A percentile compares a stretch with the other conserved stretches of the same genome.
phyloP scores from a whole-genome alignment of 352 stramenopile species.

The Thraustochytrium striatum region DNA sequence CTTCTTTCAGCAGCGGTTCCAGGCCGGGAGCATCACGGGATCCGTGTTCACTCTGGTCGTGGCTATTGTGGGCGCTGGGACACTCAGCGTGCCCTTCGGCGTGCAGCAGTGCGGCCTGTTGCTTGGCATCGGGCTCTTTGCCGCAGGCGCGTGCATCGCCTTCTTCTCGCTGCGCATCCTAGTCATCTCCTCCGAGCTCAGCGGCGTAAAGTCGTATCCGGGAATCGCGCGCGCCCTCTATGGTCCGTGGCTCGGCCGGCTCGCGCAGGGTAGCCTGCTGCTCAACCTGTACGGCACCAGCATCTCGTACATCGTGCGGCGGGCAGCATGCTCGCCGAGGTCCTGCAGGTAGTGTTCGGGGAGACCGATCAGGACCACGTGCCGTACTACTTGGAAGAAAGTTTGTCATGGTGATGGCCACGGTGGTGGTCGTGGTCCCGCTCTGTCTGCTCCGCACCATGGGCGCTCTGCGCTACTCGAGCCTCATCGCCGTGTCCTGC shows the following conservation, averaged over 20 bases:
- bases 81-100: conserved; percentile 71
- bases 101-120: conserved; percentile 69
- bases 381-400: neutral
- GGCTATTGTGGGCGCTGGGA: conserved; percentile 71
- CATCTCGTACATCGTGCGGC: conserved; percentile 73
- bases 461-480: conserved; percentile 74
- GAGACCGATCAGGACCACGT: conserved; percentile 18
- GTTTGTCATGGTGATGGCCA: conserved; percentile 33
- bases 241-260: conserved; percentile 63
- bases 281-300: conserved; percentile 79
- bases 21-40: conserved; percentile 63
- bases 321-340: conserved; percentile 51
- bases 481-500: conserved; percentile 75
- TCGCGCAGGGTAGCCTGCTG: conserved; percentile 72
- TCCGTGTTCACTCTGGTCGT: conserved; percentile 83
- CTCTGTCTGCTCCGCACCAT: conserved; percentile 73
- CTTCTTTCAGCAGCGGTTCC: conserved; percentile 46
- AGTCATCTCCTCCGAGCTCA: conserved; percentile 69
- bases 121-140: conserved; percentile 68
- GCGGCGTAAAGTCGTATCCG: conserved; percentile 72
- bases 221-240: conserved; percentile 66
- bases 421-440: conserved; percentile 63
- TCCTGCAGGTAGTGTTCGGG: conserved; percentile 41
- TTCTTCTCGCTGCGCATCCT: conserved; percentile 74
- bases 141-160: conserved; percentile 64